A percentile compares a stretch with the other conserved stretches of the same genome.
Conservation (phyloP, 1,139 yeast genomes). For the Hanseniaspora uvarum region DNA sequence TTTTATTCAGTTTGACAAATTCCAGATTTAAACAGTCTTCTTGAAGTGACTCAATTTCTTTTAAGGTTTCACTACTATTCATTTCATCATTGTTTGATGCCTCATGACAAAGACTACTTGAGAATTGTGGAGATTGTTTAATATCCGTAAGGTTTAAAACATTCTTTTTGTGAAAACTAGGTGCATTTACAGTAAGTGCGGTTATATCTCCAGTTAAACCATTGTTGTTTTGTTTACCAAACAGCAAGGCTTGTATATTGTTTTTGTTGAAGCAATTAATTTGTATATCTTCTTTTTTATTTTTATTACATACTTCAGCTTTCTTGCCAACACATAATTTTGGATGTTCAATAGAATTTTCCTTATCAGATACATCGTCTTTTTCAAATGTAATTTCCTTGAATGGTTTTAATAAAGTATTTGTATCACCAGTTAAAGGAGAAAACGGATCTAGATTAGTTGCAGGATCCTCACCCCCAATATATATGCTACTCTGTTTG, state of each 20-base stretch:
- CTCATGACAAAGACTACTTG: not conserved
- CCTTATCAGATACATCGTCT: constrained; percentile 26
- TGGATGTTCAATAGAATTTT: constrained; percentile 17
- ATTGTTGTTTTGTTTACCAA: not conserved
- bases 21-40: not conserved
- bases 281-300: not conserved
- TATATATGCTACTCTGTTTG: not conserved
- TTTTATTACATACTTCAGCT: too few species aligned
- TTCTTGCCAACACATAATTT: not conserved
- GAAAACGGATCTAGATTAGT: not conserved
- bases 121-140: not conserved
- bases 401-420: not conserved
- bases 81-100: not conserved
- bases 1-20: too few species aligned
- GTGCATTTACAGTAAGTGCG: not conserved
- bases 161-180: not conserved
- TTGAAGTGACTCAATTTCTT: not conserved
- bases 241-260: not conserved
- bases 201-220: not conserved
- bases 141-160: not conserved
- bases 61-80: not conserved
- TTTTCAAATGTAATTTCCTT: constrained; percentile 22
- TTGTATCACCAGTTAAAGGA: not conserved
- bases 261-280: not conserved
- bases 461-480: not conserved